These are phyloP conservation scores for Aspergillus cavernicola DNA, from an alignment of 495 filamentous ascomycete species.

Conservation along the genomic window DNA sequence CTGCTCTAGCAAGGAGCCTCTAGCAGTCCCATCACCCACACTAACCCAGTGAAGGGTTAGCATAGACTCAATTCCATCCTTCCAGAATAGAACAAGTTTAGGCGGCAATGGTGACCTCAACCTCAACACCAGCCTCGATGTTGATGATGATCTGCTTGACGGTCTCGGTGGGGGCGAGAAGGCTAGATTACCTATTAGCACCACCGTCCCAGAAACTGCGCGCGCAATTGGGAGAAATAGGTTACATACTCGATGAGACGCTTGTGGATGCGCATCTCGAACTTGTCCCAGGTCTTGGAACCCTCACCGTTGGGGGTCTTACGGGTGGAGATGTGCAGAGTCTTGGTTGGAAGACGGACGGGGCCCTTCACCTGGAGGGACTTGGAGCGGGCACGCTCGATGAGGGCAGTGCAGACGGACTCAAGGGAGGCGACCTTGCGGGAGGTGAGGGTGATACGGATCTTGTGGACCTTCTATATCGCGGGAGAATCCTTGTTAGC, in stretches of 20 bases:
- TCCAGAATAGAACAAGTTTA: slow-evolving; percentile 48
- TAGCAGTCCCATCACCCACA: slow-evolving; percentile 13
- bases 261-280: slow-evolving; percentile 99
- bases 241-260: slow-evolving; percentile 81
- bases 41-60: slow-evolving; percentile 18
- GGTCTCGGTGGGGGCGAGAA: slow-evolving; percentile 96
- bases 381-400: slow-evolving; percentile 98
- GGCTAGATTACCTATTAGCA: slow-evolving; percentile 43
- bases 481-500: slow-evolving; percentile 2
- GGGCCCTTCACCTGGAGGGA: slow-evolving; percentile 97
- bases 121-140: slow-evolving; percentile 99
- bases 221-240: background rate
- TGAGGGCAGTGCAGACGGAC: slow-evolving; percentile 97
- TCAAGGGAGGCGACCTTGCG: slow-evolving; percentile 91
- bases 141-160: slow-evolving; percentile 99
- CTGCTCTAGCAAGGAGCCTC: slow-evolving; percentile 11
- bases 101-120: slow-evolving; percentile 99
- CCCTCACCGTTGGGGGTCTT: slow-evolving; percentile 99
- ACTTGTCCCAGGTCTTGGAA: slow-evolving; percentile 99
- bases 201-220: no score
- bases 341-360: slow-evolving; percentile 98
- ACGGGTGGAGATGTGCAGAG: slow-evolving; percentile 89
- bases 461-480: slow-evolving; percentile 87
- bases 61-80: slow-evolving; percentile 10
- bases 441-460: slow-evolving; percentile 95